Base-by-base conservation (phyloP, 2,329 filamentous ascomycete species). In the Xylaria sp. region DNA sequence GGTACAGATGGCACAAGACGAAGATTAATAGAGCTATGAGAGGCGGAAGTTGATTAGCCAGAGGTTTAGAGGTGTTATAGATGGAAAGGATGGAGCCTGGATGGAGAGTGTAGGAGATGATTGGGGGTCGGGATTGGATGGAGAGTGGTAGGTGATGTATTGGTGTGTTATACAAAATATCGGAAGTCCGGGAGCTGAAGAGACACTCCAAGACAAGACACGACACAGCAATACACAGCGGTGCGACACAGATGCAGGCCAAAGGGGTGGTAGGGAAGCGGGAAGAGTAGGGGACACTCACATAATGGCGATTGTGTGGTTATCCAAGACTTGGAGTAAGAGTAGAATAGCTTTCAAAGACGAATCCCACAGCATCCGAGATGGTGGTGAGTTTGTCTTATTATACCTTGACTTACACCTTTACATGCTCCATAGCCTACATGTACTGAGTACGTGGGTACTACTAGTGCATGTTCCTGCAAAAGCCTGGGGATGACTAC, bases 161-260 rank as follows among this genome's bases (percentile, higher is more conserved):
- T 31, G 28, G 28, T 45, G 52, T 57, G 53, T 61, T 38, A 50
- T 61, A 59, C 57, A 56, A 54, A 35, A 54, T 21, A 28, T 28
- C 59, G 64, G 64, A 64, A 43, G 58, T 67, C 64, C 64, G 64
- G 64, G 33, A 52, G 58, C 54, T 61, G 57, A 49, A 17, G 31
- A 47, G 31, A 33, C 17, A 15, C n/a, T 17, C n/a, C 28, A 14
- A 5, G 52, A 37, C 50, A 42, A 11, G 15, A 49, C 15, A 19
- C 21, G 19, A 49, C 15, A 19, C 21, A 19, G 25, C 49, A 11
- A 37, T 28, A 35, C 47, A 23, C 5, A 50, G 17, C 47, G 28
- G n/a, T 6, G 33, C 15, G 19, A 50, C 35, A 38, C 42, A 42
- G 47, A 61, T 43, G 60, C 63, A 64, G 43, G 35, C 21, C 42